Evolutionary conservation across 2,329 filamentous ascomycete genomes (phyloP).

Genomic region (Purpureocillium lavendulum): DNA sequence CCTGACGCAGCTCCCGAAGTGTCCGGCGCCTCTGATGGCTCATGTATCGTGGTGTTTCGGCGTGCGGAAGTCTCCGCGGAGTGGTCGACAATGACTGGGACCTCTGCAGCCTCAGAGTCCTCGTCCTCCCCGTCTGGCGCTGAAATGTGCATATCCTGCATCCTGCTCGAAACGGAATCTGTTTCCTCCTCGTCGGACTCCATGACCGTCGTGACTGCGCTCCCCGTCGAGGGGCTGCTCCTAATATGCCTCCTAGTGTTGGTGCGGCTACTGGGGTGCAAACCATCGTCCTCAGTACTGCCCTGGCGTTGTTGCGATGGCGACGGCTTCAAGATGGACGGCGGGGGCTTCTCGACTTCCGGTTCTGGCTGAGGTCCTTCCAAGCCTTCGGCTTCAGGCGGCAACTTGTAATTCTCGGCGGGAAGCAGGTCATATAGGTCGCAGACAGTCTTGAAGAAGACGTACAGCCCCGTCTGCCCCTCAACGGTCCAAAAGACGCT

Average conservation of each 20-base stretch:
- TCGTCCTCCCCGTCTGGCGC: conserved; percentile 51
- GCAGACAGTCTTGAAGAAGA: conserved; percentile 95
- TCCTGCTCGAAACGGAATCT: conserved; percentile 34
- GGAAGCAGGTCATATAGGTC: conserved; percentile 85
- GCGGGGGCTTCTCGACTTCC: conserved; percentile 29
- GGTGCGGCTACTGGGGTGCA: conserved; percentile 46
- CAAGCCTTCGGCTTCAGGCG: conserved; percentile 81
- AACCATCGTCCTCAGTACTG: conserved; percentile 36
- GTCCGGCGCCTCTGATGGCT: conserved; percentile 2
- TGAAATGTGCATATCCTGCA: conserved; percentile 39
- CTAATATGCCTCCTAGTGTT: conserved; percentile 77
- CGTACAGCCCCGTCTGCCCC: conserved; percentile 80
- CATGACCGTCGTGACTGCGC: conserved; percentile 70
- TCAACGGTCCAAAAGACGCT: conserved; percentile 94
- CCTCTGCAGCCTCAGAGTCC: conserved; percentile 29
- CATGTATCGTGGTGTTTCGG: background rate
- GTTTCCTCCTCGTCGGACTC: conserved; percentile 73
- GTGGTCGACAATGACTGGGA: conserved; percentile 32
- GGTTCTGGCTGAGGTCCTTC: conserved; percentile 39
- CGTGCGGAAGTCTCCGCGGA: conserved; percentile 12
- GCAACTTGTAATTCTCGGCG: conserved; percentile 92
- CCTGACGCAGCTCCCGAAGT: background rate
- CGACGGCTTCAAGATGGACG: conserved; percentile 27
- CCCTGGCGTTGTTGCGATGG: conserved; percentile 18
- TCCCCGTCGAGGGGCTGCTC: conserved; percentile 72